Conservation (phyloP, 2,329 filamentous ascomycete genomes). For the Aspergillus oerlinghausenensis region DNA sequence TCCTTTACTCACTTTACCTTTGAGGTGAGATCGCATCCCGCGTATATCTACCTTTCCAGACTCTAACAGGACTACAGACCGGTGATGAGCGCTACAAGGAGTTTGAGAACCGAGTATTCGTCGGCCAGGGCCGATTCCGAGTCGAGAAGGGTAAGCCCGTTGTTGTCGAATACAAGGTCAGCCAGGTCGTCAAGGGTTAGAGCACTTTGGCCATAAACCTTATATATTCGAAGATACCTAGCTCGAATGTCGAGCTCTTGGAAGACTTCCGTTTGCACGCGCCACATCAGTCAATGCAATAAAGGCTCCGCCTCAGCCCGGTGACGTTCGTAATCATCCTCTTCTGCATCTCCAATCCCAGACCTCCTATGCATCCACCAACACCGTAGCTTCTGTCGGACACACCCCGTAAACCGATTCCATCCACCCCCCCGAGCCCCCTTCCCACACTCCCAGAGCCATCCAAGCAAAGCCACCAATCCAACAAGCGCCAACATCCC, state of each 20-base stretch:
- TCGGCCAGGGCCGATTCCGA: slow-evolving; percentile 39
- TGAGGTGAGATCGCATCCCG: slow-evolving; percentile 22
- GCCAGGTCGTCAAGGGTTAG: slow-evolving; percentile 30
- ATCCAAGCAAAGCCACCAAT: slow-evolving; percentile 10
- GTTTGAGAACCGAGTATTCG: slow-evolving; percentile 39
- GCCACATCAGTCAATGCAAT: slow-evolving; percentile 11
- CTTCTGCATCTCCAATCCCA: neutral
- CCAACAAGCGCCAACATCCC: slow-evolving; percentile 23
- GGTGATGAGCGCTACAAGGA: slow-evolving; percentile 40
- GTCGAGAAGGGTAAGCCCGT: slow-evolving; percentile 32
- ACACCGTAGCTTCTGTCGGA: neutral
- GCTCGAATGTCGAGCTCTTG: neutral
- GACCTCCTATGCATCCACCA: neutral
- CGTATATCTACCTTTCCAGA: neutral
- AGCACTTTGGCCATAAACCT: neutral
- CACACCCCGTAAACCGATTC: neutral
- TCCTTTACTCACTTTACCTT: slow-evolving; percentile 37
- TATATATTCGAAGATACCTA: neutral
- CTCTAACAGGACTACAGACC: slow-evolving; percentile 24
- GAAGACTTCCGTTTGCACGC: neutral
- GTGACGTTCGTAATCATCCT: slow-evolving; percentile 5
- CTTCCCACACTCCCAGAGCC: slow-evolving; percentile 10
- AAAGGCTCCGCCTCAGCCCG: slow-evolving; percentile 24
- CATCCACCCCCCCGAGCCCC: neutral
- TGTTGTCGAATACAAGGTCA: slow-evolving; percentile 41